These are phyloP conservation scores for Scorias spongiosa DNA, from an alignment of 2,329 filamentous ascomycete genomes.

Conservation along the genomic window DNA sequence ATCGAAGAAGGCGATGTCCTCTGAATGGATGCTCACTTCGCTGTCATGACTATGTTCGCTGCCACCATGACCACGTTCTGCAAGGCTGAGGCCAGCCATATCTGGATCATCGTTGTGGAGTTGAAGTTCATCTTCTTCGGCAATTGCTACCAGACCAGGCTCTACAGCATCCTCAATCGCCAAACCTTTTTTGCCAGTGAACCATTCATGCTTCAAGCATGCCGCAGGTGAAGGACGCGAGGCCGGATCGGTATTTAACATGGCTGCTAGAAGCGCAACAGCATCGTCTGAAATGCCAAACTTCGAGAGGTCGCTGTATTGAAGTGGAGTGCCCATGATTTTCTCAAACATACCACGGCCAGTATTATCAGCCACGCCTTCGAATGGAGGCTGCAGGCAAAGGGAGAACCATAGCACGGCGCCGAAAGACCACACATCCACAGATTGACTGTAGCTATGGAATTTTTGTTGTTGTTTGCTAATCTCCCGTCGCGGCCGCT, in stretches of 20 bases:
- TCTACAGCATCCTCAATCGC: slow-evolving; percentile 2
- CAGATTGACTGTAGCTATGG: slow-evolving; percentile 70
- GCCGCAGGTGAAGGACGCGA: slow-evolving; percentile 57
- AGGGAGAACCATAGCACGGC: slow-evolving; percentile 81
- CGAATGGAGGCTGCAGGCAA: slow-evolving; percentile 67
- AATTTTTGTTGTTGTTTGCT: slow-evolving; percentile 24
- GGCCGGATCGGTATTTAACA: slow-evolving; percentile 69
- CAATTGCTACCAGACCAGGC: slow-evolving; percentile 25
- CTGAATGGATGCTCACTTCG: slow-evolving; percentile 19
- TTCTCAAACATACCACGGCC: slow-evolving; percentile 68
- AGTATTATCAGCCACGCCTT: slow-evolving; percentile 57
- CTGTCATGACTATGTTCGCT: slow-evolving; percentile 11
- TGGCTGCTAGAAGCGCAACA: slow-evolving; percentile 59
- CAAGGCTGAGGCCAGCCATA: slow-evolving; percentile 50
- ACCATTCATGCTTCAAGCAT: slow-evolving; percentile 61
- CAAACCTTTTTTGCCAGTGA: slow-evolving; percentile 35
- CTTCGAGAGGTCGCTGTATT: slow-evolving; percentile 47
- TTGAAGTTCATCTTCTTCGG: slow-evolving; percentile 44
- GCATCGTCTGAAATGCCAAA: slow-evolving; percentile 47
- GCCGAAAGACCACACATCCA: slow-evolving; percentile 93
- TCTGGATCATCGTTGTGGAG: slow-evolving; percentile 37
- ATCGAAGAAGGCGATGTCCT: slow-evolving; percentile 23
- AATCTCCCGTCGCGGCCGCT: slow-evolving; percentile 36
- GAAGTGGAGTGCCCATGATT: slow-evolving; percentile 66
- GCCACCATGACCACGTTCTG: slow-evolving; percentile 25